phyloP scores from a whole-genome alignment of 768 basidiomycete genomes.

The Tricholoma furcatifolium region DNA sequence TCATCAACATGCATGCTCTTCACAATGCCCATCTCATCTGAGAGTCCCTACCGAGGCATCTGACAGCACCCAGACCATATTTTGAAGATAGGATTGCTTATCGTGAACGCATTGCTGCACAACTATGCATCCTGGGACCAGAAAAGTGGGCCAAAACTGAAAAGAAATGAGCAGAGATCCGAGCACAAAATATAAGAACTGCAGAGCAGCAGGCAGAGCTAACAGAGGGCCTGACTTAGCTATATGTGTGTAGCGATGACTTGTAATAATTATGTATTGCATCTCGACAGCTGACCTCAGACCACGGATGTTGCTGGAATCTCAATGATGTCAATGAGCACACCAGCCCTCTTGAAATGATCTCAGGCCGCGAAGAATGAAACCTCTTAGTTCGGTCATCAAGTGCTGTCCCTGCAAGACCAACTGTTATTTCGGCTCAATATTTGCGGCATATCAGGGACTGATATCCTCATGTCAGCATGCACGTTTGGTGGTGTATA shows the following conservation, averaged over 20 bases:
- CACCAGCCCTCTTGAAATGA: no score
- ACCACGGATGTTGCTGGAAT: no score
- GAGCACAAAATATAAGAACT: background rate
- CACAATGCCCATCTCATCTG: constrained; percentile 24
- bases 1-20: constrained; percentile 26
- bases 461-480: background rate
- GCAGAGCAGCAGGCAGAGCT: background rate
- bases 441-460: background rate
- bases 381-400: background rate
- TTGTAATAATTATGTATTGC: background rate
- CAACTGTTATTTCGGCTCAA: background rate
- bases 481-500: background rate
- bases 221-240: background rate
- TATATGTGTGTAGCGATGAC: background rate
- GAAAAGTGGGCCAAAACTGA: background rate
- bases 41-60: constrained; percentile 6
- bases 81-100: background rate
- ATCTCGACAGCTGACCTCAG: no score
- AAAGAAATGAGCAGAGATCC: background rate
- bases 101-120: background rate
- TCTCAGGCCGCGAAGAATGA: no score
- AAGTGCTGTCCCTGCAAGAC: background rate
- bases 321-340: no score
- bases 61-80: constrained; percentile 6
- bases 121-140: background rate